phyloP scores from a whole-genome alignment of 495 filamentous ascomycete genomes.

The Penicillium desertorum region DNA sequence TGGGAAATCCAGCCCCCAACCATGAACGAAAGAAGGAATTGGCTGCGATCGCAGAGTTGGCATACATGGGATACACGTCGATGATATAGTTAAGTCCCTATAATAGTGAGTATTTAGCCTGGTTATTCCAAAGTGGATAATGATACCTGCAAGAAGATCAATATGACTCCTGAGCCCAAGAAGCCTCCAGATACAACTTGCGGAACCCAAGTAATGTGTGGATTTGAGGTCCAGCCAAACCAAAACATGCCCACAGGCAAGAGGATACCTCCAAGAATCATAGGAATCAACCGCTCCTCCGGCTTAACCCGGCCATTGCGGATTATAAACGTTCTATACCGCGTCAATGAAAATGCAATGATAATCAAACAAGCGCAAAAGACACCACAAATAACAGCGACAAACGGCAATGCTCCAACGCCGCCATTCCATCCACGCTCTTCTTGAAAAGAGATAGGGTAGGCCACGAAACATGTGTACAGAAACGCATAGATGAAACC shows the following conservation, averaged over 20 bases:
- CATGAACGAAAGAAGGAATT: conserved; percentile 46
- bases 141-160: conserved; percentile 41
- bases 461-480: conserved; percentile 52
- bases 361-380: conserved; percentile 48
- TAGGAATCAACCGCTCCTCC: conserved; percentile 51
- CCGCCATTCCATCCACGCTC: conserved; percentile 46
- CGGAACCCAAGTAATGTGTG: conserved; percentile 34
- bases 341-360: conserved; percentile 45
- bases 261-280: conserved; percentile 50
- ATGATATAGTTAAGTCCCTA: conserved; percentile 54
- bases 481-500: conserved; percentile 39
- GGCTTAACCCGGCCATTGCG: conserved; percentile 35
- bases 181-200: conserved; percentile 39
- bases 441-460: conserved; percentile 51
- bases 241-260: conserved; percentile 56
- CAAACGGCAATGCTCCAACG: conserved; percentile 51
- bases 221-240: conserved; percentile 54
- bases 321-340: conserved; percentile 22
- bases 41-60: conserved; percentile 49
- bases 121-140: not conserved
- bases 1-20: conserved; percentile 54
- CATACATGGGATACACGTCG: conserved; percentile 52
- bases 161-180: conserved; percentile 43
- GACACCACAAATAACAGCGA: conserved; percentile 53
- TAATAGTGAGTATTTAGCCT: not conserved